phyloP scores from a whole-genome alignment of 306 rosid genomes.

The Betula pendula region DNA sequence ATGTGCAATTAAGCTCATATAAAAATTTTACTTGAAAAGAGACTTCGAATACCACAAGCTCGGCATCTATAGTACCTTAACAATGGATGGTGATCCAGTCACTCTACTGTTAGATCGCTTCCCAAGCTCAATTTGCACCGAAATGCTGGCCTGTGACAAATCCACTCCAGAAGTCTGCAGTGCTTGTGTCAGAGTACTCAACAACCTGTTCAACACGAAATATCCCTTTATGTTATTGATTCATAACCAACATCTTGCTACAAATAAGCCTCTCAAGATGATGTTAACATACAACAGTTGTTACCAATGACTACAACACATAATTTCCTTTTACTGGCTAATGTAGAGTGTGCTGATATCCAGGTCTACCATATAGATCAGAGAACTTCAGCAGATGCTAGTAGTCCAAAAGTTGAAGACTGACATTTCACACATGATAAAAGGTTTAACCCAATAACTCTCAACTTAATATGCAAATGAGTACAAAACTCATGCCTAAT shows the following conservation, averaged over 20 bases:
- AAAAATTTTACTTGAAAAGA: conserved; percentile 3
- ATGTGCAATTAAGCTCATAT: conserved; percentile 5
- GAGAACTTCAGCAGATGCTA: too few species aligned
- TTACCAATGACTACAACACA: background rate
- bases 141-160: conserved; percentile 87
- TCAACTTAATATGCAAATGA: background rate
- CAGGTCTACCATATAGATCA: background rate
- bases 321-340: background rate
- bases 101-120: conserved; percentile 53
- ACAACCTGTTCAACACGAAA: conserved; percentile 58
- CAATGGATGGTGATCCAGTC: conserved; percentile 39
- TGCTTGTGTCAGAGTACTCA: conserved; percentile 83
- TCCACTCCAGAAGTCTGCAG: conserved; percentile 95
- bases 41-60: background rate
- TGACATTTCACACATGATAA: background rate
- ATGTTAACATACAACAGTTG: background rate
- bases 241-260: conserved; percentile 17
- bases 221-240: conserved; percentile 17
- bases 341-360: background rate
- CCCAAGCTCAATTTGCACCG: conserved; percentile 92
- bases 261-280: background rate
- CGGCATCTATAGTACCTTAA: conserved; percentile 50
- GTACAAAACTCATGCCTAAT: background rate
- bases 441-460: background rate
- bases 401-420: background rate